Evolutionary conservation across 1,139 yeast genomes (phyloP).

Genomic region (Candida tropicalis): DNA sequence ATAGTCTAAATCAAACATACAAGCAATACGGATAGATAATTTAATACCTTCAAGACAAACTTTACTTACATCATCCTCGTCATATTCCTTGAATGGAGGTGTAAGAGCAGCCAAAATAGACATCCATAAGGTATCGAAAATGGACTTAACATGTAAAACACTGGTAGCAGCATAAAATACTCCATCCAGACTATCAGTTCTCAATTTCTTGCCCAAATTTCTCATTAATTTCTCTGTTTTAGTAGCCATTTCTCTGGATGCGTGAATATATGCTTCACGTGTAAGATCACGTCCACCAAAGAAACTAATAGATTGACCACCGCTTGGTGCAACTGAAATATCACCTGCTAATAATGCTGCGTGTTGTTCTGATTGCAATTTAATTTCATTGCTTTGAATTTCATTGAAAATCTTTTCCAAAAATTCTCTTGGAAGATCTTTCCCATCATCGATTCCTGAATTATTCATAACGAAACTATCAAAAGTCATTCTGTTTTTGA

Average conservation of each 20-base stretch:
- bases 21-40: slow-evolving; percentile 78
- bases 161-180: slow-evolving; percentile 63
- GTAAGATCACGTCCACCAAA: slow-evolving; percentile 77
- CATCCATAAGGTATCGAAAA: slow-evolving; percentile 97
- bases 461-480: slow-evolving; percentile 87
- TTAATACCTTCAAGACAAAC: slow-evolving; percentile 84
- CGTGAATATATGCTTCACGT: slow-evolving; percentile 88
- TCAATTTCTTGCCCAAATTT: slow-evolving; percentile 55
- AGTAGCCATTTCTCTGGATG: slow-evolving; percentile 86
- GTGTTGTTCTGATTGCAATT: slow-evolving; percentile 89
- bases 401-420: slow-evolving; percentile 72
- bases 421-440: slow-evolving; percentile 76
- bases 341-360: slow-evolving; percentile 82
- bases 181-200: slow-evolving; percentile 27
- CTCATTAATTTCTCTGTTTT: slow-evolving; percentile 88
- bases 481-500: slow-evolving; percentile 81
- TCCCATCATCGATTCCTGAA: slow-evolving; percentile 91
- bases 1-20: slow-evolving; percentile 80
- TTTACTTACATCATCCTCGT: slow-evolving; percentile 73
- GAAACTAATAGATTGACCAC: slow-evolving; percentile 53
- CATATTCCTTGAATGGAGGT: slow-evolving; percentile 88
- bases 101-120: slow-evolving; percentile 92
- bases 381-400: slow-evolving; percentile 81
- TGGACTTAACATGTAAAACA: slow-evolving; percentile 87
- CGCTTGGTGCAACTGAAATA: slow-evolving; percentile 31